Conservation (phyloP, 257 asterid species). For the Solanum tarijense region DNA sequence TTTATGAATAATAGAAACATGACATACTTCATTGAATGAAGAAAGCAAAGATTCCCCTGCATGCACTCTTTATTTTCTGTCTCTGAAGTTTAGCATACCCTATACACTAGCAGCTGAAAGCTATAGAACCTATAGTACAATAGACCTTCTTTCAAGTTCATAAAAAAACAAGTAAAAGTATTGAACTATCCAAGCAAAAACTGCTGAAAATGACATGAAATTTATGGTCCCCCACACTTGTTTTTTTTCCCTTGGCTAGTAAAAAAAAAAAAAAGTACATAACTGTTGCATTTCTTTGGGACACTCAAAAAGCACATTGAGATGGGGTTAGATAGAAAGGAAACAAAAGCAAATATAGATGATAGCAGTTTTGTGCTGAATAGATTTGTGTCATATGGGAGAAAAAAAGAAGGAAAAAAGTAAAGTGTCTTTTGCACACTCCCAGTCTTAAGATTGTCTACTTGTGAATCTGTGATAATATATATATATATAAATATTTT, state of each 20-base stretch:
- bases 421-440: constrained; percentile 46
- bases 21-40: constrained; percentile 4
- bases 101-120: constrained; percentile 43
- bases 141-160: constrained; percentile 35
- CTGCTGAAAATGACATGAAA: constrained; percentile 30
- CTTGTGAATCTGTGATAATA: constrained; percentile 23
- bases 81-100: constrained; percentile 29
- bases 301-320: constrained; percentile 55
- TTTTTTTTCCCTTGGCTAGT: constrained; percentile 25
- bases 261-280: constrained; percentile 35
- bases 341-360: constrained; percentile 3
- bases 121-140: constrained; percentile 38
- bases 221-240: constrained; percentile 43
- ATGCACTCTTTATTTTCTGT: constrained; percentile 4
- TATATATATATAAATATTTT: background rate
- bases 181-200: constrained; percentile 29
- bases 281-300: constrained; percentile 57
- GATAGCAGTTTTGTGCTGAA: constrained; percentile 20
- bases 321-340: constrained; percentile 9
- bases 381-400: constrained; percentile 31
- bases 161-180: constrained; percentile 23
- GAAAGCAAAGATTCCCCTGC: constrained; percentile 52
- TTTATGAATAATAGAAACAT: background rate
- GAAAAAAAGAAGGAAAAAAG: constrained; percentile 36
- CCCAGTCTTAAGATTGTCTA: constrained; percentile 52